These are phyloP conservation scores for Agaricus blazei DNA, from an alignment of 768 basidiomycete species.

Conservation along the genomic window DNA sequence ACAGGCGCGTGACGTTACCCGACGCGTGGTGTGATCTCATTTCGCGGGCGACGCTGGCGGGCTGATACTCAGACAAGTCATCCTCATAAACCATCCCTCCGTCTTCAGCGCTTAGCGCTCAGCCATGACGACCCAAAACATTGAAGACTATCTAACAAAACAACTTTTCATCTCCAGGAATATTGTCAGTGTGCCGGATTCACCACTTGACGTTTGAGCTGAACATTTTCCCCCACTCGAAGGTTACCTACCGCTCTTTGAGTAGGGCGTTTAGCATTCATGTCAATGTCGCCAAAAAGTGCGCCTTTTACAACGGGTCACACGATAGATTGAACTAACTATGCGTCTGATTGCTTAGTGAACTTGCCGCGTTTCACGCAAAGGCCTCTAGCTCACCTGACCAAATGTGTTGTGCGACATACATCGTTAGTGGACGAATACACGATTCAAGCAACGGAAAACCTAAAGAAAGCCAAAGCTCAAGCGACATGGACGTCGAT, in stretches of 20 bases:
- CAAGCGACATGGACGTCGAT: constrained; percentile 22
- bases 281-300: constrained; percentile 80
- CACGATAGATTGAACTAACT: not conserved
- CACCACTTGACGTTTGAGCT: not conserved
- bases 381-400: constrained; percentile 32
- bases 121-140: constrained; percentile 36
- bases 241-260: constrained; percentile 79
- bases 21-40: constrained; percentile 9
- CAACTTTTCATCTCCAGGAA: constrained; percentile 47
- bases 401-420: constrained; percentile 57
- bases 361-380: constrained; percentile 55
- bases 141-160: constrained; percentile 46
- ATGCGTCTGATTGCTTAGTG: constrained; percentile 32
- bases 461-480: constrained; percentile 17
- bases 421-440: constrained; percentile 61
- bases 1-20: constrained; percentile 16
- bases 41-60: not conserved
- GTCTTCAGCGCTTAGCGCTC: not conserved
- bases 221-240: not conserved
- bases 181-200: constrained; percentile 26
- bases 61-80: not conserved
- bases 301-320: constrained; percentile 14
- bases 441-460: not conserved
- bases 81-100: not conserved
- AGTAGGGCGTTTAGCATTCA: constrained; percentile 68